phyloP scores from a whole-genome alignment of 2,329 filamentous ascomycete genomes.

The Penicillium corylophilum region DNA sequence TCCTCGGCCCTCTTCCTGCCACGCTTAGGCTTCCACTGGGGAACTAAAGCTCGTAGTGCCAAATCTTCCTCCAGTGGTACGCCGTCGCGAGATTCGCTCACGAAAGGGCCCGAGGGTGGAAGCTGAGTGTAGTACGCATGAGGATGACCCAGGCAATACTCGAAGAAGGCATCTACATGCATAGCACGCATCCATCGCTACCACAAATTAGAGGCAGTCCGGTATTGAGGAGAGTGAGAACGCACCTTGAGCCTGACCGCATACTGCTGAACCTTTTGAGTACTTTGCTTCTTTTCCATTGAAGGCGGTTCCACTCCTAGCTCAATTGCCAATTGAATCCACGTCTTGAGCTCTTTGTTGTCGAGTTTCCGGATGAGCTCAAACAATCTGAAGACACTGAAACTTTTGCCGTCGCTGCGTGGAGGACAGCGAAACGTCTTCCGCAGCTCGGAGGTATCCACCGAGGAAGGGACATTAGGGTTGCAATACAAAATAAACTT shows the following conservation, averaged over 20 bases:
- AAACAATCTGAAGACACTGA: conserved; percentile 74
- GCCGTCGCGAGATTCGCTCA: conserved; percentile 70
- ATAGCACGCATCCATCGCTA: conserved; percentile 96
- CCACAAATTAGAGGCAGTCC: conserved; percentile 4
- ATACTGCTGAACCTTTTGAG: conserved; percentile 93
- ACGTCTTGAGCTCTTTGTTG: conserved; percentile 82
- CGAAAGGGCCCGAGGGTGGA: conserved; percentile 63
- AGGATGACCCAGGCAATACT: conserved; percentile 75
- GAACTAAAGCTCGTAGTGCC: conserved; percentile 77
- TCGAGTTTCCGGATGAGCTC: conserved; percentile 77
- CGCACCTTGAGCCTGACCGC: conserved; percentile 83
- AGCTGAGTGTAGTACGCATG: conserved; percentile 80
- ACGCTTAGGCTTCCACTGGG: conserved; percentile 66
- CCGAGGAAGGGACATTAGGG: conserved; percentile 68
- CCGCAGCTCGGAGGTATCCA: conserved; percentile 68
- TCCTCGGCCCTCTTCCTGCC: conserved; percentile 62
- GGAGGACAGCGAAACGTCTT: conserved; percentile 77
- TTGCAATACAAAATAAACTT: conserved; percentile 89
- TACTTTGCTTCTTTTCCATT: conserved; percentile 77
- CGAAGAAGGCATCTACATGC: conserved; percentile 93
- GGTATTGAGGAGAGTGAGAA: conserved; percentile 1
- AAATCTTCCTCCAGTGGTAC: conserved; percentile 85
- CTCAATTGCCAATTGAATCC: conserved; percentile 81
- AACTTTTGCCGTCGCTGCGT: conserved; percentile 82
- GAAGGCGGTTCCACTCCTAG: conserved; percentile 87